phyloP scores from a whole-genome alignment of 768 basidiomycete species.

The Auricularia sp. region DNA sequence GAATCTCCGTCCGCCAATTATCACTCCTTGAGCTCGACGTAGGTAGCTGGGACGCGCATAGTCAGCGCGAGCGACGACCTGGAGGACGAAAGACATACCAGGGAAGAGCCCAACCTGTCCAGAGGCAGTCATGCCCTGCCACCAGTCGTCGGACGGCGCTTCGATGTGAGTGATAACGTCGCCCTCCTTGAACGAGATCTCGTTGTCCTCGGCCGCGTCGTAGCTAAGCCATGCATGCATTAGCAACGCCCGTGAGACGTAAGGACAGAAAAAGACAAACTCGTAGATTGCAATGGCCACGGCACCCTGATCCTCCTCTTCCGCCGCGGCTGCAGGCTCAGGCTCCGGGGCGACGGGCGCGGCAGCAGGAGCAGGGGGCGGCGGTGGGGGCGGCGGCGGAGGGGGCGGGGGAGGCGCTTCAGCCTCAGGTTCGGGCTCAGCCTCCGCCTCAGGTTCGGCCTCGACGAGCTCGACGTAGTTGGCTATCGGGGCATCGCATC shows the following conservation, averaged over 20 bases:
- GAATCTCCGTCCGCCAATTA: not conserved
- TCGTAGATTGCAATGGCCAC: slow-evolving; percentile 60
- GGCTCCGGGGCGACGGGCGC: slow-evolving; percentile 33
- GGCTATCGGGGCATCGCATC: slow-evolving; percentile 30
- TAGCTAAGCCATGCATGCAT: slow-evolving; percentile 39
- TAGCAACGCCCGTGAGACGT: slow-evolving; percentile 8
- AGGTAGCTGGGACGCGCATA: slow-evolving; percentile 16
- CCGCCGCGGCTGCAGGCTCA: slow-evolving; percentile 25
- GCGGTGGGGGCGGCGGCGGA: slow-evolving; percentile 38
- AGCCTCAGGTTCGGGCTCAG: slow-evolving; percentile 17
- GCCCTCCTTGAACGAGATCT: slow-evolving; percentile 75
- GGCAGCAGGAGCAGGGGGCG: slow-evolving; percentile 27
- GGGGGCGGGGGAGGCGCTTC: slow-evolving; percentile 30
- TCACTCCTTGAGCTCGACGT: slow-evolving; percentile 15
- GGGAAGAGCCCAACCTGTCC: slow-evolving; percentile 67
- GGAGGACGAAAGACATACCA: slow-evolving; percentile 32
- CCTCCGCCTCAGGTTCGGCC: slow-evolving; percentile 21
- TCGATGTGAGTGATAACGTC: slow-evolving; percentile 73
- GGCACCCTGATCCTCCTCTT: slow-evolving; percentile 43
- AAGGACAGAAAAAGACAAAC: slow-evolving; percentile 30
- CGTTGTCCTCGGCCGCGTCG: slow-evolving; percentile 86
- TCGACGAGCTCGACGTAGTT: slow-evolving; percentile 82
- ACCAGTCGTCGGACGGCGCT: slow-evolving; percentile 81
- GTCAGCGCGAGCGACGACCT: slow-evolving; percentile 14
- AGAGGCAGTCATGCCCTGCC: slow-evolving; percentile 53